Conservation (phyloP, 257 asterid genomes). For the Ocimum tenuiflorum region DNA sequence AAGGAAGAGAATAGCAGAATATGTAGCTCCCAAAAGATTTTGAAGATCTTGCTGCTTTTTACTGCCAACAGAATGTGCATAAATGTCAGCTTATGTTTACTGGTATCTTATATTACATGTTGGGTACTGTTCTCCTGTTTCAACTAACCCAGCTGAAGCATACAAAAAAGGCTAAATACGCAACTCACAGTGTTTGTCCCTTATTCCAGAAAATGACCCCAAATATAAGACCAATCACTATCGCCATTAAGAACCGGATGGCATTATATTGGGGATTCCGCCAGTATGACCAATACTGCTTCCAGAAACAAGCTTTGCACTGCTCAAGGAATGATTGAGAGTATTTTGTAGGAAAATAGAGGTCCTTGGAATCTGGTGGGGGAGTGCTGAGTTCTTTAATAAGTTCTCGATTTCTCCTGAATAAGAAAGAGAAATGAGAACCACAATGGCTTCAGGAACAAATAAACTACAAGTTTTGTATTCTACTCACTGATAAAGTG, state of each 20-base stretch:
- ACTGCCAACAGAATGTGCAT: slow-evolving; percentile 17
- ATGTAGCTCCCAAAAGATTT: slow-evolving; percentile 37
- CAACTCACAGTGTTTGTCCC: slow-evolving; percentile 30
- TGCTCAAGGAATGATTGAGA: slow-evolving; percentile 39
- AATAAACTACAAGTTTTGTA: not conserved
- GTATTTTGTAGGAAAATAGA: slow-evolving; percentile 33
- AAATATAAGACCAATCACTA: slow-evolving; percentile 32
- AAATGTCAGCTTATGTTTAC: not conserved
- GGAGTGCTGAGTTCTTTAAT: slow-evolving; percentile 41
- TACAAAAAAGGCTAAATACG: not conserved
- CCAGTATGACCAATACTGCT: slow-evolving; percentile 50
- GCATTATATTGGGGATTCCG: slow-evolving; percentile 41
- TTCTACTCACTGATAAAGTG: slow-evolving; percentile 34
- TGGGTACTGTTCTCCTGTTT: not conserved
- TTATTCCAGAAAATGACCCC: slow-evolving; percentile 43
- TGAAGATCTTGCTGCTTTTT: slow-evolving; percentile 30
- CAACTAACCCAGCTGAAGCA: not conserved
- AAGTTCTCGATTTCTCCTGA: slow-evolving; percentile 41
- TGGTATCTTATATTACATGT: not conserved
- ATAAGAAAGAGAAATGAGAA: not conserved
- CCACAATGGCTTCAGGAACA: not conserved
- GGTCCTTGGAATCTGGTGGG: slow-evolving; percentile 38
- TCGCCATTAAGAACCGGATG: slow-evolving; percentile 35
- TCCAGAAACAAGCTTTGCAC: slow-evolving; percentile 55
- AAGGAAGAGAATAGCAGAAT: slow-evolving; percentile 30